phyloP scores from a whole-genome alignment of 305 asterid genomes.

The Euphrasia arctica region DNA sequence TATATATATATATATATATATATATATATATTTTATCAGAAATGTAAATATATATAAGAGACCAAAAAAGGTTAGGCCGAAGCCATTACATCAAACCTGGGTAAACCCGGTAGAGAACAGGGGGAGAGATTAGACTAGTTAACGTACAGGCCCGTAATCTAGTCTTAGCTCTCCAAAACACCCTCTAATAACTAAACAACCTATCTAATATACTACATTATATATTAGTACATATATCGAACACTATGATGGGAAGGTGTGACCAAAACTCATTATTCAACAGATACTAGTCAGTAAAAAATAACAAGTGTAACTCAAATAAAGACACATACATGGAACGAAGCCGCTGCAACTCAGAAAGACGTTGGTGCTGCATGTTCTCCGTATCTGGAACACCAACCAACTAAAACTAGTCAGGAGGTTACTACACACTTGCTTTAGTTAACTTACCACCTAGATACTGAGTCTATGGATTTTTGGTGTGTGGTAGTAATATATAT shows the following conservation, averaged over 20 bases:
- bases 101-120: too few relatives aligned
- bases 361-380: conserved; percentile 90
- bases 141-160: too few relatives aligned
- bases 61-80: too few relatives aligned
- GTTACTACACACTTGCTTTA: conserved; percentile 11
- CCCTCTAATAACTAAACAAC: too few relatives aligned
- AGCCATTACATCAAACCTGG: too few relatives aligned
- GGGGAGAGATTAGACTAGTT: too few relatives aligned
- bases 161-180: too few relatives aligned
- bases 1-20: too few relatives aligned
- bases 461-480: conserved; percentile 2
- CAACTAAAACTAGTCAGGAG: conserved; percentile 24
- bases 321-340: conserved; percentile 79
- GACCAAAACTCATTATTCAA: conserved; percentile 11
- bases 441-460: background rate
- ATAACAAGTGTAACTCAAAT: conserved; percentile 19
- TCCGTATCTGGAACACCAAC: conserved; percentile 59
- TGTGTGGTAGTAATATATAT: conserved; percentile 11
- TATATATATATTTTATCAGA: too few relatives aligned
- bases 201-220: background rate
- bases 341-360: conserved; percentile 92
- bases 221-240: background rate
- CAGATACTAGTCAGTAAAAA: conserved; percentile 5
- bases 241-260: conserved; percentile 6
- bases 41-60: too few relatives aligned